These are phyloP conservation scores for Trichocladium antarcticum DNA, from an alignment of 495 filamentous ascomycete species.

Conservation along the genomic window DNA sequence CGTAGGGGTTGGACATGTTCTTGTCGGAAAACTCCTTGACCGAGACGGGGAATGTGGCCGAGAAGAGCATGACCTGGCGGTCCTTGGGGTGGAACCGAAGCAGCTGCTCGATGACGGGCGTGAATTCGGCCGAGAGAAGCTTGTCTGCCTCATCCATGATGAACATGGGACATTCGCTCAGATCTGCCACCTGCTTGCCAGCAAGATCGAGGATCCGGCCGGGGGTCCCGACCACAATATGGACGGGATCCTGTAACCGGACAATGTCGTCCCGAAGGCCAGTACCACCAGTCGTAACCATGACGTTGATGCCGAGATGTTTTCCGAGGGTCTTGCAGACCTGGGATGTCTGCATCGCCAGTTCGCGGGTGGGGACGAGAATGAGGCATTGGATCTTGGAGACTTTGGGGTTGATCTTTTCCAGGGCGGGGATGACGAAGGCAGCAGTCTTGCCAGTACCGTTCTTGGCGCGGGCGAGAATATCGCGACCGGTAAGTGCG, in stretches of 20 bases:
- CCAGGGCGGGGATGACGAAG: constrained; percentile 90
- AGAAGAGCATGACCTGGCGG: constrained; percentile 97
- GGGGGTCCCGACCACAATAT: constrained; percentile 95
- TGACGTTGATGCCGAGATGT: constrained; percentile 93
- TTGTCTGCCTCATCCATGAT: constrained; percentile 99
- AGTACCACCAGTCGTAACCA: constrained; percentile 97
- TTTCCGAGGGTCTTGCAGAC: constrained; percentile 98
- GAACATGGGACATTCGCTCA: constrained; percentile 93
- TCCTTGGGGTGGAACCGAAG: constrained; percentile 90
- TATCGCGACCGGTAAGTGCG: constrained; percentile 86
- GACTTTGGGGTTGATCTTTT: constrained; percentile 91
- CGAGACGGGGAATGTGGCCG: constrained; percentile 89
- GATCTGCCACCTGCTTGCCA: constrained; percentile 86
- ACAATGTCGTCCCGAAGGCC: constrained; percentile 94
- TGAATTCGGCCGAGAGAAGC: constrained; percentile 90
- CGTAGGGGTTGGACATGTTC: constrained; percentile 89
- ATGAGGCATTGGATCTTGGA: constrained; percentile 92
- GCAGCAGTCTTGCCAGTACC: constrained; percentile 97
- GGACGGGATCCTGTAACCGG: constrained; percentile 82
- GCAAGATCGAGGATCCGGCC: constrained; percentile 91
- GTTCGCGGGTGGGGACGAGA: constrained; percentile 89
- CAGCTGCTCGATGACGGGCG: constrained; percentile 90
- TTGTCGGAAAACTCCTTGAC: constrained; percentile 98
- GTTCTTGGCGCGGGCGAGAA: constrained; percentile 94
- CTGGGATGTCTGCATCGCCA: constrained; percentile 97